These are phyloP conservation scores for Pisolithus tinctorius DNA, from an alignment of 768 basidiomycete genomes.

Conservation along the genomic window DNA sequence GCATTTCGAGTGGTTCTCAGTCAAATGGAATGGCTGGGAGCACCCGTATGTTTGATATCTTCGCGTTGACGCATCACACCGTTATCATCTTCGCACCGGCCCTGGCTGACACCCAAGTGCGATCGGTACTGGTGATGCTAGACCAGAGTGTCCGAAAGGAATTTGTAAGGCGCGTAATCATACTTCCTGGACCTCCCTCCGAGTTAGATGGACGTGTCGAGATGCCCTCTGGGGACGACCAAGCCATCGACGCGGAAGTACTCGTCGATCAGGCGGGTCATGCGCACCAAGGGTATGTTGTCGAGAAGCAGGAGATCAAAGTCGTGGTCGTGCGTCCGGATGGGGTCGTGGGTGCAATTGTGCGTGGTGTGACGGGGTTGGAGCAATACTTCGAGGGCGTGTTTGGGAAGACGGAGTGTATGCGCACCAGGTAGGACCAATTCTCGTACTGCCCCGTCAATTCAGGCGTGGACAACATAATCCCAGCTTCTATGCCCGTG, in stretches of 20 bases:
- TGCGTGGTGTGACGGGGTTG: slow-evolving; percentile 5
- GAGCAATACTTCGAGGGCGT: slow-evolving; percentile 7
- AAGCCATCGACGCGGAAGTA: neutral
- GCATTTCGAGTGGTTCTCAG: no score
- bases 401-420: slow-evolving; percentile 3
- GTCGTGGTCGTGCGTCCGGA: slow-evolving; percentile 34
- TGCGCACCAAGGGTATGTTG: neutral
- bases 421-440: no score
- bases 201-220: neutral
- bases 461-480: no score
- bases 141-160: neutral
- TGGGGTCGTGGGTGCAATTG: slow-evolving; percentile 35
- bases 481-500: no score
- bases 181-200: neutral
- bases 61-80: slow-evolving; percentile 26
- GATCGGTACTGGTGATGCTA: neutral
- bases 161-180: neutral
- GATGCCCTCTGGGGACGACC: neutral
- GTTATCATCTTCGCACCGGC: slow-evolving; percentile 33
- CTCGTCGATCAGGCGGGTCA: neutral
- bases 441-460: no score
- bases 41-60: neutral
- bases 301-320: neutral
- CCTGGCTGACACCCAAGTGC: neutral
- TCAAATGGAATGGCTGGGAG: no score